These are phyloP conservation scores for Pichia sp. DNA, from an alignment of 1,139 yeast species.

Conservation along the genomic window DNA sequence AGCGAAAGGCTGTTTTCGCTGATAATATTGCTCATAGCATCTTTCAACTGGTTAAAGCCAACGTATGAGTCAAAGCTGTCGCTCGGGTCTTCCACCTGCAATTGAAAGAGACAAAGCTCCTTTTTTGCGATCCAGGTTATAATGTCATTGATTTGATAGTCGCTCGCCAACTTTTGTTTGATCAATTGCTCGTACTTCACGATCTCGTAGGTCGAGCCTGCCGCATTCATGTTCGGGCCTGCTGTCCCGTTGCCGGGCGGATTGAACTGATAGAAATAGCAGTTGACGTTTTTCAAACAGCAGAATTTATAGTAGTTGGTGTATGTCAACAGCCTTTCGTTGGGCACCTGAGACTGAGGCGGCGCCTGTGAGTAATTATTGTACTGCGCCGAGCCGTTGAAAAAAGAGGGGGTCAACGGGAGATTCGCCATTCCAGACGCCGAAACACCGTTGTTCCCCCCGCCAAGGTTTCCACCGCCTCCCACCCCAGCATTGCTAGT, in stretches of 20 bases:
- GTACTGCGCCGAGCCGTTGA: background rate
- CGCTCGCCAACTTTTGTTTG: conserved; percentile 24
- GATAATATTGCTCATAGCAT: conserved; percentile 31
- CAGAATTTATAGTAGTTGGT: conserved; percentile 31
- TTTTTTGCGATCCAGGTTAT: conserved; percentile 30
- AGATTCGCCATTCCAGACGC: background rate
- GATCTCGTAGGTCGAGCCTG: conserved; percentile 22
- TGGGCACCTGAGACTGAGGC: conserved; percentile 2
- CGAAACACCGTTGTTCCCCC: background rate
- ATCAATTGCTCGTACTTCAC: conserved; percentile 28
- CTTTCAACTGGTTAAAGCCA: conserved; percentile 30
- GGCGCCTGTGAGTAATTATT: background rate
- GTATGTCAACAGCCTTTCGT: conserved; percentile 22
- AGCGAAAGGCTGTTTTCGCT: conserved; percentile 25
- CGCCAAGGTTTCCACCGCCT: background rate
- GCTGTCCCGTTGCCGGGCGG: conserved; percentile 4
- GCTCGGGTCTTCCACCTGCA: conserved; percentile 22
- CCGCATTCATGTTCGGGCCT: background rate
- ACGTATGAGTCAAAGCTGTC: conserved; percentile 16
- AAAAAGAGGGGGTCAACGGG: conserved; percentile 7
- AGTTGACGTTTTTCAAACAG: conserved; percentile 25
- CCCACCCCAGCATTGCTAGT: background rate
- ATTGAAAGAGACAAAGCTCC: conserved; percentile 31
- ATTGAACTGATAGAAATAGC: conserved; percentile 29
- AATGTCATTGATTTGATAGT: conserved; percentile 28